Evolutionary conservation across 163 green algal species (phyloP).

Genomic region (Prototheca stagnorum): DNA sequence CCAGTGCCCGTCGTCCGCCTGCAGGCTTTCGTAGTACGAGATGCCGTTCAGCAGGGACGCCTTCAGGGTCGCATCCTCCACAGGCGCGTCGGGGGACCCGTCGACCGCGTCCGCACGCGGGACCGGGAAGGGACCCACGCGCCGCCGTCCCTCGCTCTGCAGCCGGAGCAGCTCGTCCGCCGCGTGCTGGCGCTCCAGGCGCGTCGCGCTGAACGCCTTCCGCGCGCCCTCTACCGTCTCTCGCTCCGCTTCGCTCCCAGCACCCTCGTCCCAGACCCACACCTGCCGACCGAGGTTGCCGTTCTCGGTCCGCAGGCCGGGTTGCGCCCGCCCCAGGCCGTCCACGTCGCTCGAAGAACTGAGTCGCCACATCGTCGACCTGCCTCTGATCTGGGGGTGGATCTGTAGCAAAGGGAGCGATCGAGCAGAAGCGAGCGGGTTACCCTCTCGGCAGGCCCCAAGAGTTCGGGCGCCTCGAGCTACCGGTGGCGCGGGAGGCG

Average conservation of each 20-base stretch:
- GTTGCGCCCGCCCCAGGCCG: constrained; percentile 9
- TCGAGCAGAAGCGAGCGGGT: too few species aligned
- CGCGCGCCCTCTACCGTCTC: constrained; percentile 42
- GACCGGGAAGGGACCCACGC: neutral
- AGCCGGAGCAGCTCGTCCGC: constrained; percentile 70
- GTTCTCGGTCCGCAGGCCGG: constrained; percentile 49
- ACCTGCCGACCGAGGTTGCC: constrained; percentile 58
- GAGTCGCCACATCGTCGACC: constrained; percentile 22
- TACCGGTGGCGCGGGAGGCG: too few species aligned
- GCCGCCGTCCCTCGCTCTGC: constrained; percentile 29
- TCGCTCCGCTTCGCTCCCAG: constrained; percentile 49
- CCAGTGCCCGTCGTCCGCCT: constrained; percentile 85
- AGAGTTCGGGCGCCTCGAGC: too few species aligned
- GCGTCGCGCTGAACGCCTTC: constrained; percentile 38
- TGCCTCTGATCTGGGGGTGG: too few species aligned
- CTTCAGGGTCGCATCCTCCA: neutral
- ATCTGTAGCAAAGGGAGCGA: too few species aligned
- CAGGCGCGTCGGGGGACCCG: constrained; percentile 8
- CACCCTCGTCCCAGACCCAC: constrained; percentile 62
- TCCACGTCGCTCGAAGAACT: constrained; percentile 5
- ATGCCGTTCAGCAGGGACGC: constrained; percentile 34
- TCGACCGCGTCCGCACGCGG: constrained; percentile 13
- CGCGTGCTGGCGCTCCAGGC: constrained; percentile 51
- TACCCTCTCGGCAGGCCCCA: too few species aligned
- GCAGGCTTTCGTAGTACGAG: constrained; percentile 74